A percentile compares a stretch with the other conserved stretches of the same genome.
phyloP scores from a whole-genome alignment of 306 rosid species.

The Acacia acuminata region DNA sequence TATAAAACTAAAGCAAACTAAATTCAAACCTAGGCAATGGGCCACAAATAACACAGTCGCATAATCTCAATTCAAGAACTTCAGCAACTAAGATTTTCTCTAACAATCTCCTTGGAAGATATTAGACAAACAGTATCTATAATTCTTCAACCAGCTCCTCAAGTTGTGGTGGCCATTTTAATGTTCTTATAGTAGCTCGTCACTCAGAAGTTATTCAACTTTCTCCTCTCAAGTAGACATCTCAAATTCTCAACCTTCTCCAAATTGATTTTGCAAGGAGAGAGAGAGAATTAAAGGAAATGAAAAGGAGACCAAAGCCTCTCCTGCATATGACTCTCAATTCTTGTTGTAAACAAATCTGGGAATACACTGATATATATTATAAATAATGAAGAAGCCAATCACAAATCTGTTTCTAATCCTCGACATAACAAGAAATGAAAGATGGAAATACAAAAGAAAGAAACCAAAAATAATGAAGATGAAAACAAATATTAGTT shows the following conservation, averaged over 20 bases:
- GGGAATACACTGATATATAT: not conserved
- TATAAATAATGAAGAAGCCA: no score
- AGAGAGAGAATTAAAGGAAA: not conserved
- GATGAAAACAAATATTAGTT: not conserved
- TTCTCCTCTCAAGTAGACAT: not conserved
- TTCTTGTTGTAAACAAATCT: not conserved
- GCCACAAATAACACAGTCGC: not conserved
- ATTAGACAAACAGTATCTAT: not conserved
- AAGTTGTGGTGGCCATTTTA: not conserved
- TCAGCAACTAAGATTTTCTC: not conserved
- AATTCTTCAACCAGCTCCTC: not conserved
- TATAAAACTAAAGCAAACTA: not conserved
- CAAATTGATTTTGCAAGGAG: not conserved
- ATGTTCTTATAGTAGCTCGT: not conserved
- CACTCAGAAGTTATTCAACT: not conserved
- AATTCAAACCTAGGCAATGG: not conserved
- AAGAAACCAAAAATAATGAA: not conserved
- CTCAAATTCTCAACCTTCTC: not conserved
- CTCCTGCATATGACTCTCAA: not conserved
- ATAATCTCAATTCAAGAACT: not conserved
- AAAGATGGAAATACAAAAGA: not conserved
- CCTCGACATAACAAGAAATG: no score
- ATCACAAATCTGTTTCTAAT: no score
- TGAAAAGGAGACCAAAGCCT: not conserved
- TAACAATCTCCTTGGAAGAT: not conserved